These are phyloP conservation scores for Biscogniauxia marginata DNA, from an alignment of 2,329 filamentous ascomycete species.

Conservation along the genomic window DNA sequence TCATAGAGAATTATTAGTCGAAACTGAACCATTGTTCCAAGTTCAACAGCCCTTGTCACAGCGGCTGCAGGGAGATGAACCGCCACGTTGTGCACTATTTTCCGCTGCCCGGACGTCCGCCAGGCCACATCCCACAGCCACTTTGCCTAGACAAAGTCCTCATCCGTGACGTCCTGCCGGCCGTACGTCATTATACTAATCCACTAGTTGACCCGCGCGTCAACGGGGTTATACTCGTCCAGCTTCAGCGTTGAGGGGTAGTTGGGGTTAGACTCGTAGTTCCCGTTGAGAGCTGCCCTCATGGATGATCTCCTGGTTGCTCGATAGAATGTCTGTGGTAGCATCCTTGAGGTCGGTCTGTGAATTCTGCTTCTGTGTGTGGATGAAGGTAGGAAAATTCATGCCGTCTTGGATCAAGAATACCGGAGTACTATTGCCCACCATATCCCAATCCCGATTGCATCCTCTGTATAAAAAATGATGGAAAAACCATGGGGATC, in stretches of 20 bases:
- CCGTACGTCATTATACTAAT: background rate
- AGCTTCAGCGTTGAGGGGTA: constrained; percentile 38
- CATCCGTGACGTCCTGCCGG: too few relatives aligned
- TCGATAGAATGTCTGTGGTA: too few relatives aligned
- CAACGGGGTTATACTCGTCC: constrained; percentile 31
- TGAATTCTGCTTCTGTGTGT: constrained; percentile 75
- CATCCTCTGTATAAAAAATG: constrained; percentile 71
- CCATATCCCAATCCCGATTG: constrained; percentile 74
- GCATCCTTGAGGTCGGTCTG: constrained; percentile 69
- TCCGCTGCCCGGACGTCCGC: too few relatives aligned
- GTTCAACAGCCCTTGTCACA: too few relatives aligned
- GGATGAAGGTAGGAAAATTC: constrained; percentile 75
- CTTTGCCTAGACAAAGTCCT: too few relatives aligned
- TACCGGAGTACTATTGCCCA: constrained; percentile 74
- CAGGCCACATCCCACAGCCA: too few relatives aligned
- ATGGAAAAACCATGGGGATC: constrained; percentile 60
- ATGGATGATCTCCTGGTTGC: constrained; percentile 63
- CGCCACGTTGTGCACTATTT: too few relatives aligned
- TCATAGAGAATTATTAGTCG: too few relatives aligned
- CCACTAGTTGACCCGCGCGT: background rate
- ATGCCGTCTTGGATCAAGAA: constrained; percentile 75
- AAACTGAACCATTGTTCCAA: too few relatives aligned
- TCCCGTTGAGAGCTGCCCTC: constrained; percentile 68
- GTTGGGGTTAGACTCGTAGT: constrained; percentile 60
- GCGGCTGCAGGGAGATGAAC: too few relatives aligned